Base-by-base conservation (phyloP, 106 monocot genomes). In the Narthecium ossifragum region DNA sequence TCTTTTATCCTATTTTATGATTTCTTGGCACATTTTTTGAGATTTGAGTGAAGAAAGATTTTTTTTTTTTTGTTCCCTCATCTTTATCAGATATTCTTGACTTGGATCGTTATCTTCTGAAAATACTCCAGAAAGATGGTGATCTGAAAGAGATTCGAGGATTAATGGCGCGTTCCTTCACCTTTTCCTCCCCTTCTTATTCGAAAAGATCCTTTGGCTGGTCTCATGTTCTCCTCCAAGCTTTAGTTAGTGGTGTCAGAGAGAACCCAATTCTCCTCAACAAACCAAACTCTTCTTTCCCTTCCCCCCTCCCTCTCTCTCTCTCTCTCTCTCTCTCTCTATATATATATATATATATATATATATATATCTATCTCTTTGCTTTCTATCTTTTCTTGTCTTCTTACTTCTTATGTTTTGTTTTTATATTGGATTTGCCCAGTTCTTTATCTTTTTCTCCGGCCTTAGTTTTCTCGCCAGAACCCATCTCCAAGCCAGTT, bases 251-350 rank as follows among this genome's bases (percentile, higher is more conserved):
- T 29, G 50, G 30, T 49, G 25, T 14, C 15, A 26, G 23, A 0
- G 27, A 32, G 66, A 66, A 66, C 55, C 66, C 4, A 55, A 55
- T 55, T 66, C 55, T 22, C 43, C 30, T 33, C 31, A 5, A 21
- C 55, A 10, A 22, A 28, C 60, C 6, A 40, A 28, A 24, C 34
- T 26, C 36, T 51, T 18, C 20, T 51, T 31, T 23, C 24, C 39
- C 33, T 27, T 31, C 32, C 27, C 50, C 26, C 14, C 40, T 20
- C n/a, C 45, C 17, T 45, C 17, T 30, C 17, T 65, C 34, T 64
- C 3, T 54, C 51, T 18, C 8, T 36, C 7, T 39, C 26, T 29
- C 48, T 13, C 1, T 13, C n/a, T n/a, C n/a, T n/a, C n/a, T n/a
- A n/a, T n/a, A n/a, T n/a, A n/a, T n/a, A n/a, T n/a, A n/a, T n/a